Evolutionary conservation across 2,329 filamentous ascomycete species (phyloP), one percentile per base, ranked within the genome.

Genomic region (Pseudocercospora eumusae): DNA sequence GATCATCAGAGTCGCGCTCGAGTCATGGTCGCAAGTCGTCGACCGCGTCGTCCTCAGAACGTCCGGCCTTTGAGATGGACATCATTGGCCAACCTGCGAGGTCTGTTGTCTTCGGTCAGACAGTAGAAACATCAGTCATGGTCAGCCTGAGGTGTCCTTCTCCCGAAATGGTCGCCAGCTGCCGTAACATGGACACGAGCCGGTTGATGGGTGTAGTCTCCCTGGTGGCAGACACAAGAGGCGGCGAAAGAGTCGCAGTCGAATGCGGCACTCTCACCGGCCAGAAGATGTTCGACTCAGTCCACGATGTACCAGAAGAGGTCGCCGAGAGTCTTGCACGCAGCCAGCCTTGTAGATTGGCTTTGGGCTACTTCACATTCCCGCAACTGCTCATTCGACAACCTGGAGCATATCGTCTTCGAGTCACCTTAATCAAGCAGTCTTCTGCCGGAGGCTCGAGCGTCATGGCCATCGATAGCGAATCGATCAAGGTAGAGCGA

Each of bases 281-380:
- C 9, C 71, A 73, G 59, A 71, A 74, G 57, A 68, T 73, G 65
- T 70, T 72, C 60, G 72, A 74, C 64, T 73, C 72, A 5, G 66
- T 74, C 10, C 73, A 72, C 54, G 63, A 68, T 10, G 67, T 54
- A 20, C 71, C 72, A 4, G 68, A 68, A 21, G 60, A 69, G 49
- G 68, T 67, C 52, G 67, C 68, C 9, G 68, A 67, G 10, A 67
- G 63, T 18, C 62, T 74, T 42, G 68, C 67, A 2, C 64, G 64
- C n/a, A 70, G 64, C 59, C 67, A 72, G 50, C 69, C 71, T 25
- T 69, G 62, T 25, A 68, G 71, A n/a, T 58, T 69, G 1, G 60
- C 66, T 1, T 55, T 74, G 20, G 73, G 73, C 28, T 75, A 73
- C 63, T 70, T 72, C 58, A 69, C 70, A 10, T 74, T 75, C 47